Evolutionary conservation across 257 asterid genomes (phyloP).

Genomic region (Linaria vulgaris): DNA sequence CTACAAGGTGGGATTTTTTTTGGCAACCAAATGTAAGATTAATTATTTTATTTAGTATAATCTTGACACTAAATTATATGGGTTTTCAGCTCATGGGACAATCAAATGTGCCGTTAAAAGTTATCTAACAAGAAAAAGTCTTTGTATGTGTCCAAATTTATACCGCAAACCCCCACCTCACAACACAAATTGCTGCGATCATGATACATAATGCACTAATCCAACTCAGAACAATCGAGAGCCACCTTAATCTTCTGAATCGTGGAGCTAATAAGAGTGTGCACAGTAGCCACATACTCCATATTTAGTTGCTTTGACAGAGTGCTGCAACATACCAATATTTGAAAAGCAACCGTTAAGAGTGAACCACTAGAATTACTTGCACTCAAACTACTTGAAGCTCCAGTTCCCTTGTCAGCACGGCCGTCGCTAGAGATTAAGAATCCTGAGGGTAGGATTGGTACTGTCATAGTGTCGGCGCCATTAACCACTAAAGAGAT

Average conservation of each 20-base stretch:
- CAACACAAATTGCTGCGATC: no score
- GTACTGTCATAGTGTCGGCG: slow-evolving; percentile 29
- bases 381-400: slow-evolving; percentile 28
- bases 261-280: slow-evolving; percentile 47
- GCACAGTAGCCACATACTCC: slow-evolving; percentile 47
- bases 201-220: background rate
- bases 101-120: no score
- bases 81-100: no score
- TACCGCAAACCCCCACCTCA: no score
- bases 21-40: no score
- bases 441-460: slow-evolving; percentile 62
- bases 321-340: slow-evolving; percentile 30
- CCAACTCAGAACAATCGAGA: slow-evolving; percentile 31
- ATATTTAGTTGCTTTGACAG: slow-evolving; percentile 36
- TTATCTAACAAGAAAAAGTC: no score
- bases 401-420: slow-evolving; percentile 19
- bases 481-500: slow-evolving; percentile 40
- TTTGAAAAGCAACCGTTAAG: slow-evolving; percentile 53
- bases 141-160: no score
- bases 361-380: slow-evolving; percentile 40
- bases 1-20: no score
- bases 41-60: no score
- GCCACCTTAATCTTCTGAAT: slow-evolving; percentile 44
- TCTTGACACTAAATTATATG: no score
- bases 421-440: slow-evolving; percentile 56